Evolutionary conservation across 2,329 filamentous ascomycete species (phyloP).

Genomic region (Cryphonectria parasitica): DNA sequence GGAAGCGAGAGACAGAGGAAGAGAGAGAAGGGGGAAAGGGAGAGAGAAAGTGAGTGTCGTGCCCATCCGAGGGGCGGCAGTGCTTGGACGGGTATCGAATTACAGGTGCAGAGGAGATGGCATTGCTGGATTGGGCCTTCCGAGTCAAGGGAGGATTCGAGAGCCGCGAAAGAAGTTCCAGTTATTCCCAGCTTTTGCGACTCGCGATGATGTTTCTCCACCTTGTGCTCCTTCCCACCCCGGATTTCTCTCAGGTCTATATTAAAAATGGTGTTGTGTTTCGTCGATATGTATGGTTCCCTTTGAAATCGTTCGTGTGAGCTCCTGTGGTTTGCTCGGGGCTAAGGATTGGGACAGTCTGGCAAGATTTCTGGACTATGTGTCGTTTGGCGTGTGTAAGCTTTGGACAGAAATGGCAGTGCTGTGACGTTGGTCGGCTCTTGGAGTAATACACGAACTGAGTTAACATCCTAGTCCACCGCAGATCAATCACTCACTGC

Average conservation of each 20-base stretch:
- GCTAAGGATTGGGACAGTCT: not conserved
- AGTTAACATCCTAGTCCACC: not conserved
- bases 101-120: conserved; percentile 20
- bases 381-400: conserved; percentile 11
- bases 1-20: too few relatives aligned
- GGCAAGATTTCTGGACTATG: conserved; percentile 5
- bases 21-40: conserved; percentile 1
- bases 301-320: too few relatives aligned
- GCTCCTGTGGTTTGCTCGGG: not conserved
- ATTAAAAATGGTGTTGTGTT: not conserved
- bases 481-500: not conserved
- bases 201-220: conserved; percentile 9
- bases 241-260: not conserved
- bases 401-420: conserved; percentile 10
- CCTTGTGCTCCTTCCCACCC: not conserved
- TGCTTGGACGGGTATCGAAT: not conserved
- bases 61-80: conserved; percentile 27
- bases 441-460: not conserved
- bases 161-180: not conserved
- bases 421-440: conserved; percentile 16
- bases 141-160: conserved; percentile 19
- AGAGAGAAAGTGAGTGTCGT: conserved; percentile 26
- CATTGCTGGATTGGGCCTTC: conserved; percentile 24
- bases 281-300: not conserved
- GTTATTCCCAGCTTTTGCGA: not conserved